Conservation (phyloP, 257 asterid species). For the Przewalskia tangutica region DNA sequence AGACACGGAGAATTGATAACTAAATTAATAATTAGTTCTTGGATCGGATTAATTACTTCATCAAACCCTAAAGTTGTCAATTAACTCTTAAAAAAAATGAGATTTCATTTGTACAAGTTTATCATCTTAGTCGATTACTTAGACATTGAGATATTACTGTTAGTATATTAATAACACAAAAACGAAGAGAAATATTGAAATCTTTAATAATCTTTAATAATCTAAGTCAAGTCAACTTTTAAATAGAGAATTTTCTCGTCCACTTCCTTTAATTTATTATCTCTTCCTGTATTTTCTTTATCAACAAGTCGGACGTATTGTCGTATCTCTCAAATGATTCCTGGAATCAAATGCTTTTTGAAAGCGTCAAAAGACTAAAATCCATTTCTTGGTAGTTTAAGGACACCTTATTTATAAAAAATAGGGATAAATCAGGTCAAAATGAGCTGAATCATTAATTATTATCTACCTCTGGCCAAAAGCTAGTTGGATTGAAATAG, state of each 20-base stretch:
- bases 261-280: no score
- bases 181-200: background rate
- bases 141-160: background rate
- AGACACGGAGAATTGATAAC: no score
- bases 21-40: background rate
- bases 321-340: background rate
- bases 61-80: no score
- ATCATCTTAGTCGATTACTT: background rate
- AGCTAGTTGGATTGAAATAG: no score
- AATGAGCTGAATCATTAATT: background rate
- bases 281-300: background rate
- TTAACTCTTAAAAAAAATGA: no score
- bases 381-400: background rate
- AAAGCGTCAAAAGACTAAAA: background rate
- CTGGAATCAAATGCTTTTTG: background rate
- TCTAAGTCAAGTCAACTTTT: background rate
- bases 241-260: background rate
- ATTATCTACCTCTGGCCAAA: background rate
- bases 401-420: background rate
- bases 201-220: background rate
- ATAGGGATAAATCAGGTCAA: background rate
- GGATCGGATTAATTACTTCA: background rate
- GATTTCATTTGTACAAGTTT: background rate
- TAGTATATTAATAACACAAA: no score
- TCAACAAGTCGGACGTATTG: background rate